A percentile compares a stretch with the other conserved stretches of the same genome.
These are phyloP conservation scores for Picea abies DNA, from an alignment of 83 land plant species.

Conservation along the genomic window DNA sequence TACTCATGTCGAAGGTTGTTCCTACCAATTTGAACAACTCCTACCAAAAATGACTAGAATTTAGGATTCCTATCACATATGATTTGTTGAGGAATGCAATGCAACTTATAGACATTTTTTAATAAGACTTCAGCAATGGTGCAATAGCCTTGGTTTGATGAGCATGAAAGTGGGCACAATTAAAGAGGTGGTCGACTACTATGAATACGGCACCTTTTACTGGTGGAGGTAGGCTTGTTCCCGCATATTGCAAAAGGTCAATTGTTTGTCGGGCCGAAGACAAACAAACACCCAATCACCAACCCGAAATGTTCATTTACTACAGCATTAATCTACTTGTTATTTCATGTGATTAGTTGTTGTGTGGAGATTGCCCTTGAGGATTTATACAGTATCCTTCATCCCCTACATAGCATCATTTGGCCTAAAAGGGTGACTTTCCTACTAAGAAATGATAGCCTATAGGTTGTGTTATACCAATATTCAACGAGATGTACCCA, in stretches of 20 bases:
- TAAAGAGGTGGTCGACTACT: neutral
- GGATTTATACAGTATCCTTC: neutral
- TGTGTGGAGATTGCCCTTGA: neutral
- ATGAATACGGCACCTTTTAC: conserved; percentile 8
- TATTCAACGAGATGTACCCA: neutral
- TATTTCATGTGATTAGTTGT: conserved; percentile 4
- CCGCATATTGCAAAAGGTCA: neutral
- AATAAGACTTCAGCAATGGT: conserved; percentile 12
- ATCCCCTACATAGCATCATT: neutral
- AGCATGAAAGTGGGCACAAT: conserved; percentile 7
- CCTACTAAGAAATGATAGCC: neutral
- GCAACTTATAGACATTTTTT: conserved; percentile 14
- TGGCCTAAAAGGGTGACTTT: neutral
- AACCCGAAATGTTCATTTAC: neutral
- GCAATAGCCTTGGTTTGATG: neutral
- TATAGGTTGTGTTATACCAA: neutral
- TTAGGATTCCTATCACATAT: conserved; percentile 13
- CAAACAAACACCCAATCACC: neutral
- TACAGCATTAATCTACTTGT: neutral
- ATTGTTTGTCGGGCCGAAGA: neutral
- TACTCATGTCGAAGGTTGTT: conserved; percentile 5
- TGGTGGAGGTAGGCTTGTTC: conserved; percentile 9
- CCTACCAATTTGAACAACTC: conserved; percentile 8
- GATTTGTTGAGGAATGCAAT: conserved; percentile 19
- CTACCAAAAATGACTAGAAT: conserved; percentile 9